Percentiles rank a stretch among this genome's conserved stretches.
These are phyloP conservation scores for Stereocaulon alpinum DNA, from an alignment of 495 filamentous ascomycete species.

Conservation along the genomic window DNA sequence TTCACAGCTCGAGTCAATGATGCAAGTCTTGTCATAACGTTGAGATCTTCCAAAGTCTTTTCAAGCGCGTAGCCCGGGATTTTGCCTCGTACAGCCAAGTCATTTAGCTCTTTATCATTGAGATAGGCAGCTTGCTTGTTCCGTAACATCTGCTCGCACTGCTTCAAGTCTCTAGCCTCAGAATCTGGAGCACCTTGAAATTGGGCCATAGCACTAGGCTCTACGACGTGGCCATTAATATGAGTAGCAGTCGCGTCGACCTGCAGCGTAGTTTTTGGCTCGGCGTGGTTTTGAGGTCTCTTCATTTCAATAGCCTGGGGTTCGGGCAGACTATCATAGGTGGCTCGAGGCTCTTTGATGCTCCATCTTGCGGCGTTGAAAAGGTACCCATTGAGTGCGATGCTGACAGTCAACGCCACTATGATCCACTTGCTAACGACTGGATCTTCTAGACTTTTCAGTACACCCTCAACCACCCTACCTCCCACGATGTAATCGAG, in stretches of 20 bases:
- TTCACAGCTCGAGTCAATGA: conserved; percentile 87
- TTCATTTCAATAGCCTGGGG: not conserved
- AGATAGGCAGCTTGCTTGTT: conserved; percentile 71
- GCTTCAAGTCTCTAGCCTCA: conserved; percentile 23
- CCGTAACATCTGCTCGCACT: conserved; percentile 67
- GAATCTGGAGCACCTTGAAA: conserved; percentile 23
- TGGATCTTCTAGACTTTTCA: conserved; percentile 92
- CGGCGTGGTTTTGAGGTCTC: not conserved
- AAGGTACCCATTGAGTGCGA: conserved; percentile 90
- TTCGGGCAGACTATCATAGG: not conserved
- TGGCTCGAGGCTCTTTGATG: conserved; percentile 72
- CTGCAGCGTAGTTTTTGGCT: conserved; percentile 12
- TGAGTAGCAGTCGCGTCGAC: conserved; percentile 30
- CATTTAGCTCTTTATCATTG: conserved; percentile 72
- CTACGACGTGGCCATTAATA: conserved; percentile 32
- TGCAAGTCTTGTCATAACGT: conserved; percentile 53
- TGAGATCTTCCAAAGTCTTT: conserved; percentile 65
- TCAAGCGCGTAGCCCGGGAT: conserved; percentile 84
- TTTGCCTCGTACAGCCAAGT: conserved; percentile 73
- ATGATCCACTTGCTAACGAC: conserved; percentile 97
- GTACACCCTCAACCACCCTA: conserved; percentile 73
- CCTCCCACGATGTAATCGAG: conserved; percentile 66
- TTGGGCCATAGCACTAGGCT: conserved; percentile 22
- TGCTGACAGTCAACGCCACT: conserved; percentile 77
- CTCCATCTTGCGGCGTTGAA: conserved; percentile 96